Base-by-base conservation (phyloP, 2,329 filamentous ascomycete species). In the Aureobasidium melanogenum region DNA sequence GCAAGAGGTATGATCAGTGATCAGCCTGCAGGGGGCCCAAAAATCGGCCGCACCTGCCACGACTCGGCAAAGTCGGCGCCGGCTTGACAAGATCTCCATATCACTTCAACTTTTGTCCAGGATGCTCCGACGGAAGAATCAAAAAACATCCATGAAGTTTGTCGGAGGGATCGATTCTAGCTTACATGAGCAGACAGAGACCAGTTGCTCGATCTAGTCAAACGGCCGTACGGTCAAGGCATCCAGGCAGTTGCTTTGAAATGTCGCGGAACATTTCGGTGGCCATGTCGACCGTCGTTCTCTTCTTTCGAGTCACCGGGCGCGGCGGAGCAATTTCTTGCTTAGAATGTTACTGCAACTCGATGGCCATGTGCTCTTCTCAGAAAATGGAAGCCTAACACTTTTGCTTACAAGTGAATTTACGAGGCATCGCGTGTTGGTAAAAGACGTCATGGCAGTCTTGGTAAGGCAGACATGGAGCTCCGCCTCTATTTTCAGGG, bases 371-470 rank as follows among this genome's bases (percentile, higher is more conserved):
- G 54, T 57, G 54, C 19, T 46, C 54, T 57, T 36, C 19, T 57
- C 54, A 47, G 39, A 38, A 36, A 34, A 47, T 57, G 54, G 52
- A 56, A 56, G 52, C 52, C 52, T 56, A 44, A 34, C 15, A n/a
- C 24, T 26, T 47, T 44, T 56, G 52, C 52, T 56, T 56, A 44
- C 39, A 56, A 26, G 34, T n/a, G 12, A 22, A 12, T 56, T 43
- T 56, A 56, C 52, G 52, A 56, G 44, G n/a, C 39, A 47, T 38
- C 32, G 39, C 39, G 54, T 57, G 54, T 57, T 57, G 54, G 54
- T 36, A 17, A 5, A 5, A 43, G 54, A 57, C 54, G 54, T 57
- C 54, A 57, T 57, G 41, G 54, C 52, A 56, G 54, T 57, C 39
- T 57, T 46, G 41, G 41, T 57, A 46, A 57, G 54, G 54, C 54